Percentiles rank a stretch among this genome's conserved stretches.
Conservation (phyloP, 345 rosid genomes). For the Citrus inodora region DNA sequence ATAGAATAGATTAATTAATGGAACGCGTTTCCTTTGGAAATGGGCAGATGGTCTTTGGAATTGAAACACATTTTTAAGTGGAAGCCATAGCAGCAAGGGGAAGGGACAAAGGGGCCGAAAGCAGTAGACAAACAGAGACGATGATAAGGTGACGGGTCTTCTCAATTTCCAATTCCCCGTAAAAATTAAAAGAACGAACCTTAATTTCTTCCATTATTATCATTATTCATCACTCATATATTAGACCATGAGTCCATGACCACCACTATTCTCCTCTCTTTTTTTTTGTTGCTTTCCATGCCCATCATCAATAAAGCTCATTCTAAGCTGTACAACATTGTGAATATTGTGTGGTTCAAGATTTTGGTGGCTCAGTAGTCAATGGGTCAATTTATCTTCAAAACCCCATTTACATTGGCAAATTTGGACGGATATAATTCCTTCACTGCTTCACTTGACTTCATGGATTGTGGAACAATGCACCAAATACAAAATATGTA, state of each 20-base stretch:
- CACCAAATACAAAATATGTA: background rate
- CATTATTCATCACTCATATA: background rate
- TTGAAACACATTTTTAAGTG: background rate
- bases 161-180: slow-evolving; percentile 17
- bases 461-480: background rate
- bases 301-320: background rate
- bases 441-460: background rate
- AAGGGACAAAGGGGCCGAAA: slow-evolving; percentile 36
- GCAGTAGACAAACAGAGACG: slow-evolving; percentile 31
- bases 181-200: background rate
- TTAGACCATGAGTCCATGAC: slow-evolving; percentile 17
- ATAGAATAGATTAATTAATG: too few species aligned
- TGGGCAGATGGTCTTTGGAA: background rate
- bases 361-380: background rate
- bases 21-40: background rate
- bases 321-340: slow-evolving; percentile 5
- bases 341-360: background rate
- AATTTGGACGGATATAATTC: background rate
- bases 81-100: background rate
- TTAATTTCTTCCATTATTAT: slow-evolving; percentile 3
- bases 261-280: background rate
- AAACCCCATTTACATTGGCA: background rate
- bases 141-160: slow-evolving; percentile 22
- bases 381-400: background rate
- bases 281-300: background rate